Base-by-base conservation (phyloP, 2,329 filamentous ascomycete species). In the Aulographum hederae region DNA sequence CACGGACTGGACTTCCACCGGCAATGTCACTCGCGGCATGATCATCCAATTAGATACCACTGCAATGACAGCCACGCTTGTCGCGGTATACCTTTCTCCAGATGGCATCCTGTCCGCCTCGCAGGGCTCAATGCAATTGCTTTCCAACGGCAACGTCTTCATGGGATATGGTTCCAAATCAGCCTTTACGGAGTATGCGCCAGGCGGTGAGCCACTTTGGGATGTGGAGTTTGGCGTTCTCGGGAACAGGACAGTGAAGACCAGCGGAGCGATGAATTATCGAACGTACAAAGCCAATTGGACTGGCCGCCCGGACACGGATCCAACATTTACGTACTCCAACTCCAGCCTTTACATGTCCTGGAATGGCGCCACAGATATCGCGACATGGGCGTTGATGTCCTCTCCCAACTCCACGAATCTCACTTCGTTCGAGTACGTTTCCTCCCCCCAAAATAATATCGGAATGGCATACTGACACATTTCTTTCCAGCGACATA, bases 31-130 rank as follows among this genome's bases (percentile, higher is more conserved):
- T n/a, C n/a, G n/a, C n/a, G n/a, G n/a, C n/a, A n/a, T n/a, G n/a
- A 40, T 47, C n/a, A 45, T 55, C 17, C 43, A 48, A 20, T 39
- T 57, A 5, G 46, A 55, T 37, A 32, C 41, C 13, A 38, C 40
- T 14, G 40, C 39, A 8, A 8, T 6, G 26, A 15, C 8, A 15
- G 26, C 26, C 14, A 28, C 26, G 11, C 26, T 28, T 14, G 11
- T 28, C 8, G 8, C 8, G 14, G 14, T 6, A 6, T 28, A 8
- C 26, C 14, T 8, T 15, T 14, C 26, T 8, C 29, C 29, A 6
- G 29, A 23, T 21, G 18, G 18, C 17, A 8, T n/a, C 6, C 14
- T 6, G 8, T 58, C 17, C 8, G n/a, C 8, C 8, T 25, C 21
- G 8, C 21, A 25, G 21, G 21, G 21, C 8, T 8, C 8, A 8